These are phyloP conservation scores for Pythium pyrilobum DNA, from an alignment of 352 stramenopile species.

Conservation along the genomic window DNA sequence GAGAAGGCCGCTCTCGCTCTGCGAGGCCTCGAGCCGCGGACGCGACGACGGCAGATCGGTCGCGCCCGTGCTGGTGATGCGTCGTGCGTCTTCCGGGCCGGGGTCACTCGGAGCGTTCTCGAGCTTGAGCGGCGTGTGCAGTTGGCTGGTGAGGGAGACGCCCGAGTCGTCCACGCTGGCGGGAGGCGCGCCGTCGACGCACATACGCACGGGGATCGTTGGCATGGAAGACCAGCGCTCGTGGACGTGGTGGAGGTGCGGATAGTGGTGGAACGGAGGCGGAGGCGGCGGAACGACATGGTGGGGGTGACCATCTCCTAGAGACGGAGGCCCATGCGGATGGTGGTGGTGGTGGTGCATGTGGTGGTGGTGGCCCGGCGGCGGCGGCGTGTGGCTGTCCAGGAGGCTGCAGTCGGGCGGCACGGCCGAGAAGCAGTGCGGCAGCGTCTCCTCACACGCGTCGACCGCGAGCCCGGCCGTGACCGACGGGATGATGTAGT, in stretches of 20 bases:
- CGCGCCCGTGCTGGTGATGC: too few species aligned
- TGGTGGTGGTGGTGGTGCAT: slow-evolving; percentile 27
- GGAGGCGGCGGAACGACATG: too few species aligned
- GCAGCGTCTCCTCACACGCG: slow-evolving; percentile 20
- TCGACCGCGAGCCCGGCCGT: slow-evolving; percentile 55
- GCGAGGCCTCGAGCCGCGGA: slow-evolving; percentile 18
- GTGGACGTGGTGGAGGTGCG: slow-evolving; percentile 11
- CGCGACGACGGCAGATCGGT: neutral
- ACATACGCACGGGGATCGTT: slow-evolving; percentile 8
- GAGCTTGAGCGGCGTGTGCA: slow-evolving; percentile 7
- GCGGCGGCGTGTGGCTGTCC: slow-evolving; percentile 1
- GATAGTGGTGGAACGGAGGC: neutral
- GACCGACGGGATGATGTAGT: slow-evolving; percentile 78
- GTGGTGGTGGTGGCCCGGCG: neutral
- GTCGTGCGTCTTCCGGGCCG: neutral
- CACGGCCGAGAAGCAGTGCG: slow-evolving; percentile 8
- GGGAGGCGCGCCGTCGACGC: neutral
- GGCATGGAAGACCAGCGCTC: slow-evolving; percentile 25
- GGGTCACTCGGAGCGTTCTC: slow-evolving; percentile 19
- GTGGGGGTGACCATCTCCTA: slow-evolving; percentile 19
- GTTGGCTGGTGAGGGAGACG: neutral
- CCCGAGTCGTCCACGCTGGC: neutral
- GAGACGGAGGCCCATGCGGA: slow-evolving; percentile 15
- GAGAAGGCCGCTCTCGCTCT: slow-evolving; percentile 37
- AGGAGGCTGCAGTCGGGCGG: slow-evolving; percentile 16